Evolutionary conservation across 495 filamentous ascomycete genomes (phyloP).

Genomic region (Polyplosphaeria fusca): DNA sequence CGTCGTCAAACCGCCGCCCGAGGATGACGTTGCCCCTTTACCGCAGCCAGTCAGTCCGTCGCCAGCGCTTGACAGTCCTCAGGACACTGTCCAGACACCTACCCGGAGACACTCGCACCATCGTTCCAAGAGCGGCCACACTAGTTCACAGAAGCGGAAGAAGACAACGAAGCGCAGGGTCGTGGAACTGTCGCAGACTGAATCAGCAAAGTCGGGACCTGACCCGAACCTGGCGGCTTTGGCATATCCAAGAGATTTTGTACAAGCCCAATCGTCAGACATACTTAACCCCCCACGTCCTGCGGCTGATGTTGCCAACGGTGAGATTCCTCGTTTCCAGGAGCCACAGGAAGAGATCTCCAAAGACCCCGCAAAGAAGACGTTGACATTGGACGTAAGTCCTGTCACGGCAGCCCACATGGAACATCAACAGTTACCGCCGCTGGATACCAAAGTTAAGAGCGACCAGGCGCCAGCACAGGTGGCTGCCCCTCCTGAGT

Average conservation of each 20-base stretch:
- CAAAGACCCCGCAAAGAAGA: conserved; percentile 11
- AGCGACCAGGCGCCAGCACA: conserved; percentile 11
- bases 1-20: conserved; percentile 63
- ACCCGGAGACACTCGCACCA: conserved; percentile 22
- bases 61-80: conserved; percentile 7
- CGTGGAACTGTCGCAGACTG: conserved; percentile 72
- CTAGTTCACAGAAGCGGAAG: conserved; percentile 34
- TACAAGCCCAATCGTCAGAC: not conserved
- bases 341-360: conserved; percentile 20
- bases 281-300: not conserved
- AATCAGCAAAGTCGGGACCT: conserved; percentile 28
- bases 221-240: not conserved
- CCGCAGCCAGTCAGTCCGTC: not conserved
- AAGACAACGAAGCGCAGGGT: conserved; percentile 68
- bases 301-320: not conserved
- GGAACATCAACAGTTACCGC: conserved; percentile 19
- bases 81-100: not conserved
- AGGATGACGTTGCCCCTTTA: conserved; percentile 49
- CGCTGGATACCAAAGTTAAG: conserved; percentile 11
- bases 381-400: not conserved
- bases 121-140: conserved; percentile 35
- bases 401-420: not conserved
- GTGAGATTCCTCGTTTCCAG: conserved; percentile 6
- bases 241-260: conserved; percentile 37
- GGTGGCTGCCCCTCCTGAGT: conserved; percentile 43